These are phyloP conservation scores for Metarhizium robertsii DNA, from an alignment of 2,329 filamentous ascomycete genomes.

Conservation along the genomic window DNA sequence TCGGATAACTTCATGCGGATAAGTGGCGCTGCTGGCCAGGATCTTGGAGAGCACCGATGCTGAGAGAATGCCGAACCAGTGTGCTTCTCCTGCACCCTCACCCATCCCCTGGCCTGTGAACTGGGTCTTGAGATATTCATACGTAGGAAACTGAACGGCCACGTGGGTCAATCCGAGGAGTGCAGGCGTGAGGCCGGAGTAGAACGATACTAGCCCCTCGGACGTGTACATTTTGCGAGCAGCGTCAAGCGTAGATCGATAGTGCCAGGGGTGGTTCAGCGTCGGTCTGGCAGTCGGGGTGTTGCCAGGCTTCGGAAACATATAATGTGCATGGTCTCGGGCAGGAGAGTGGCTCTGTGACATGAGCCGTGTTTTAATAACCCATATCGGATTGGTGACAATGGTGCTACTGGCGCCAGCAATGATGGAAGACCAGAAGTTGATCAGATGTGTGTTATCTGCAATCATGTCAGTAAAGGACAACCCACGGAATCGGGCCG, in stretches of 20 bases:
- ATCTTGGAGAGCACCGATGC: constrained; percentile 93
- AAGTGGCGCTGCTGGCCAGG: constrained; percentile 87
- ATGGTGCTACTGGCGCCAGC: constrained; percentile 90
- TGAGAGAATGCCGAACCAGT: constrained; percentile 75
- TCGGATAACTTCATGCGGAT: constrained; percentile 92
- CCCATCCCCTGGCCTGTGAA: constrained; percentile 91
- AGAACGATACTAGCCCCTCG: constrained; percentile 85
- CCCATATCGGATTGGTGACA: constrained; percentile 96
- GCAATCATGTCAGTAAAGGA: constrained; percentile 2
- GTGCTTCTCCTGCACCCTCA: constrained; percentile 42
- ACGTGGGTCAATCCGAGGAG: constrained; percentile 89
- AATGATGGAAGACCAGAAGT: constrained; percentile 81
- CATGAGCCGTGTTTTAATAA: constrained; percentile 98
- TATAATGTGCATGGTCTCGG: constrained; percentile 35
- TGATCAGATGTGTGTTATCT: constrained; percentile 71
- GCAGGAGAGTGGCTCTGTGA: constrained; percentile 61
- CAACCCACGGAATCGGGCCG: neutral
- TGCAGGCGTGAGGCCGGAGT: constrained; percentile 87
- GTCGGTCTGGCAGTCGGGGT: constrained; percentile 46
- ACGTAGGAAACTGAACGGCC: constrained; percentile 92
- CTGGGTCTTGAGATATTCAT: constrained; percentile 82
- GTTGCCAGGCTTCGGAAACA: constrained; percentile 38
- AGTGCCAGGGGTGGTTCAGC: constrained; percentile 75
- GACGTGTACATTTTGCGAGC: constrained; percentile 91
- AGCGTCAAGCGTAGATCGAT: constrained; percentile 80